Evolutionary conservation across 2,329 filamentous ascomycete species (phyloP).

Genomic region (Monilinia aucupariae): DNA sequence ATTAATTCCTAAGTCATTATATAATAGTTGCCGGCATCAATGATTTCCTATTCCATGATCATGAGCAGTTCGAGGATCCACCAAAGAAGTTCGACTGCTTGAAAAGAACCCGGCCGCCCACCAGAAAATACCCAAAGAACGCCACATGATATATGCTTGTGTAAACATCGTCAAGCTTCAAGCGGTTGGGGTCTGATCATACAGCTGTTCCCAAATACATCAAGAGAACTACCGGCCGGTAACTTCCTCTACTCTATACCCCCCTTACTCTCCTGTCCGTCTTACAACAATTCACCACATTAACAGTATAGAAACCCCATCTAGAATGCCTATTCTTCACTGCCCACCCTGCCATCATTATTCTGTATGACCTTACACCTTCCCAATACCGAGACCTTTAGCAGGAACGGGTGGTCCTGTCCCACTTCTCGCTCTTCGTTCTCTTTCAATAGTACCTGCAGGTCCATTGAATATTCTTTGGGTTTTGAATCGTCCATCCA

Average conservation of each 20-base stretch:
- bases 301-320: background rate
- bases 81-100: background rate
- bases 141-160: conserved; percentile 10
- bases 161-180: conserved; percentile 4
- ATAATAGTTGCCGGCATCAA: conserved; percentile 13
- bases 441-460: conserved; percentile 38
- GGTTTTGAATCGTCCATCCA: conserved; percentile 55
- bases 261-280: background rate
- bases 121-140: conserved; percentile 15
- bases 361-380: conserved; percentile 20
- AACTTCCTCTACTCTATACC: background rate
- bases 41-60: conserved; percentile 7
- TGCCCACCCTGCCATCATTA: conserved; percentile 17
- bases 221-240: background rate
- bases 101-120: conserved; percentile 2
- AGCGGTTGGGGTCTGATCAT: background rate
- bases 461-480: conserved; percentile 37
- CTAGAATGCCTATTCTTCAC: background rate
- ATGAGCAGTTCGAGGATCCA: conserved; percentile 1
- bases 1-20: conserved; percentile 22
- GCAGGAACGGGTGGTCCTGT: conserved; percentile 37
- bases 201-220: background rate
- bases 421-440: conserved; percentile 42
- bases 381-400: conserved; percentile 19
- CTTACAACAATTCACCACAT: background rate